A percentile compares a stretch with the other conserved stretches of the same genome.
phyloP scores from a whole-genome alignment of 2,329 filamentous ascomycete genomes.

The Pezicula radicicola region DNA sequence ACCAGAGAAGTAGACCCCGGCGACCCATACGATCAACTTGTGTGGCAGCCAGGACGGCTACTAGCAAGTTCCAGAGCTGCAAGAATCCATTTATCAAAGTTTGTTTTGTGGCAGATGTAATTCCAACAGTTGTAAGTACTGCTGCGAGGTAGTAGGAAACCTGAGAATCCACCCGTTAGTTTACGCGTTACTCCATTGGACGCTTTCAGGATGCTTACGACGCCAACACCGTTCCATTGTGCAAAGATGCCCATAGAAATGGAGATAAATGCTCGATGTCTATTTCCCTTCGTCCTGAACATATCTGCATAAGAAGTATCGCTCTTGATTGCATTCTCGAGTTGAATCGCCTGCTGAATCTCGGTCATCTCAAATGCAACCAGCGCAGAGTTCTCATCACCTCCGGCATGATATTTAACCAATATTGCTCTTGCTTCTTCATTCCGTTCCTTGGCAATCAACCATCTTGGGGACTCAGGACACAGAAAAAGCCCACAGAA shows the following conservation, averaged over 20 bases:
- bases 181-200: not conserved
- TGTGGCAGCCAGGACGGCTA: constrained; percentile 31
- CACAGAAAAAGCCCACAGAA: constrained; percentile 26
- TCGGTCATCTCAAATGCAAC: constrained; percentile 20
- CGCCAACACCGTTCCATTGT: constrained; percentile 24
- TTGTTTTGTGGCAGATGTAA: constrained; percentile 15
- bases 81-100: constrained; percentile 27
- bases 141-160: constrained; percentile 35
- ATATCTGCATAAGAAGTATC: constrained; percentile 17
- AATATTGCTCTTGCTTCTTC: constrained; percentile 50
- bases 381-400: constrained; percentile 28
- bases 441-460: constrained; percentile 41
- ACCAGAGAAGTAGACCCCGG: constrained; percentile 21
- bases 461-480: constrained; percentile 55
- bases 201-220: not conserved
- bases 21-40: constrained; percentile 31
- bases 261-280: constrained; percentile 27
- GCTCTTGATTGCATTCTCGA: constrained; percentile 13
- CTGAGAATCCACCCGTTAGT: constrained; percentile 1
- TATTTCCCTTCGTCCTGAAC: constrained; percentile 23
- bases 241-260: constrained; percentile 27
- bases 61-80: constrained; percentile 33
- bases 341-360: constrained; percentile 18
- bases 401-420: constrained; percentile 48
- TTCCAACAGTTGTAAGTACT: constrained; percentile 21